These are phyloP conservation scores for Talaromyces albobiverticillius DNA, from an alignment of 2,329 filamentous ascomycete species.

Conservation along the genomic window DNA sequence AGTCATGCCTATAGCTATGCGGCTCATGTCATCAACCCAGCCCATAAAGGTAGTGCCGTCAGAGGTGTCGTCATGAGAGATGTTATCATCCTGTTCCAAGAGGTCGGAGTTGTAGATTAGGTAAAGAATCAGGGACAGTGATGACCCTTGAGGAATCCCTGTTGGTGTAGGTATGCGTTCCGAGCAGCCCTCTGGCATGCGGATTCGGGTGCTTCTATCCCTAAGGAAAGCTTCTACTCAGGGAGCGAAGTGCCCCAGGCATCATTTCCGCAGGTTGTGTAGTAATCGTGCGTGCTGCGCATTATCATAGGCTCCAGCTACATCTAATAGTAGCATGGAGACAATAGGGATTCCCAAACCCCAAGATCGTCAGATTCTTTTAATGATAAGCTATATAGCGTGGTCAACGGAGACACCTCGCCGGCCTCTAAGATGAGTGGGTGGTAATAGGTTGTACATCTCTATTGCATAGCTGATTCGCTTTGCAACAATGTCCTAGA, in stretches of 20 bases:
- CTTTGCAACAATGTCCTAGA: not conserved
- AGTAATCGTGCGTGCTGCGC: not conserved
- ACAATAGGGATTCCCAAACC: not conserved
- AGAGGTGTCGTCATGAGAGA: too few species aligned
- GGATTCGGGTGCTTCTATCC: not conserved
- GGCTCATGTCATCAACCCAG: slow-evolving; percentile 15
- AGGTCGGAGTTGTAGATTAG: not conserved
- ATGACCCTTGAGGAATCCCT: not conserved
- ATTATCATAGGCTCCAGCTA: slow-evolving; percentile 1
- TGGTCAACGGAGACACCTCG: not conserved
- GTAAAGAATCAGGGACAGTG: not conserved
- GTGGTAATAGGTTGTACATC: not conserved
- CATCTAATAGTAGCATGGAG: not conserved
- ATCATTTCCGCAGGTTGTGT: not conserved
- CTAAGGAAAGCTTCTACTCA: not conserved
- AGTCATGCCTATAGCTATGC: not conserved
- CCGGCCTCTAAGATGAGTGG: not conserved
- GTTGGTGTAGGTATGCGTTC: not conserved
- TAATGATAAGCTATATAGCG: not conserved
- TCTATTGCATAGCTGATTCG: slow-evolving; percentile 1
- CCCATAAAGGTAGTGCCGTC: slow-evolving; percentile 1
- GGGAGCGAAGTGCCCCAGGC: not conserved
- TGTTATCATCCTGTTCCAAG: not conserved
- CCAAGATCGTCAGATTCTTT: not conserved
- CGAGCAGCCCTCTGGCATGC: not conserved